Conservation (phyloP, 306 rosid genomes). For the Prunus mira region DNA sequence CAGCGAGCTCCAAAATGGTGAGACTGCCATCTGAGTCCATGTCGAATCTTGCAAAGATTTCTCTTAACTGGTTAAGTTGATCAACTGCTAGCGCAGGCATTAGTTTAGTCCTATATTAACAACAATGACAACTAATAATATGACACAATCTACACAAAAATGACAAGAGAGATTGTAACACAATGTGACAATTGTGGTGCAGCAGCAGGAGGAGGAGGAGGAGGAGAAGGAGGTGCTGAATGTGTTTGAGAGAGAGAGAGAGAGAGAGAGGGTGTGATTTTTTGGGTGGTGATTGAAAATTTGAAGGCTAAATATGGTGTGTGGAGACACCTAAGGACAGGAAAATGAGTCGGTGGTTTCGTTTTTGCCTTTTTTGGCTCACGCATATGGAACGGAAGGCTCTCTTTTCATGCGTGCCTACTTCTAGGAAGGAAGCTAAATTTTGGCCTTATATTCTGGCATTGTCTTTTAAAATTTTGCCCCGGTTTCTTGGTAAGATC, state of each 20-base stretch:
- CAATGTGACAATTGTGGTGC: not conserved
- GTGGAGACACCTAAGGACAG: not conserved
- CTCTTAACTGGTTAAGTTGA: slow-evolving; percentile 49
- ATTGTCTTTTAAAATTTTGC: not conserved
- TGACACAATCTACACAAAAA: not conserved
- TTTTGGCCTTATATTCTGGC: not conserved
- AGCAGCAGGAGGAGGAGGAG: not conserved
- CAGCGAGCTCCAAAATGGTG: slow-evolving; percentile 75
- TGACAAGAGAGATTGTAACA: not conserved
- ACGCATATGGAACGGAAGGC: not conserved
- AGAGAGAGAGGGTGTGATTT: not conserved
- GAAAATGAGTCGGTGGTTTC: slow-evolving; percentile 21
- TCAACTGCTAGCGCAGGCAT: slow-evolving; percentile 48
- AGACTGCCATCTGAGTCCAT: slow-evolving; percentile 87
- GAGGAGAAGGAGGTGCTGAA: not conserved
- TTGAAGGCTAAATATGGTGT: slow-evolving; percentile 19
- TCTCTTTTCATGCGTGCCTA: not conserved
- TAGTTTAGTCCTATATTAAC: not conserved
- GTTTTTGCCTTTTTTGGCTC: not conserved
- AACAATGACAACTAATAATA: not conserved
- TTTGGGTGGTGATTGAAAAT: slow-evolving; percentile 11
- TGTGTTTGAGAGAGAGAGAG: not conserved
- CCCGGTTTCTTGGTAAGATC: not conserved
- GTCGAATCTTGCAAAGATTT: slow-evolving; percentile 68
- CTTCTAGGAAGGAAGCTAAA: slow-evolving; percentile 5